A percentile compares a stretch with the other conserved stretches of the same genome.
Evolutionary conservation across 306 rosid species (phyloP).

Genomic region (Vigna hirtella): DNA sequence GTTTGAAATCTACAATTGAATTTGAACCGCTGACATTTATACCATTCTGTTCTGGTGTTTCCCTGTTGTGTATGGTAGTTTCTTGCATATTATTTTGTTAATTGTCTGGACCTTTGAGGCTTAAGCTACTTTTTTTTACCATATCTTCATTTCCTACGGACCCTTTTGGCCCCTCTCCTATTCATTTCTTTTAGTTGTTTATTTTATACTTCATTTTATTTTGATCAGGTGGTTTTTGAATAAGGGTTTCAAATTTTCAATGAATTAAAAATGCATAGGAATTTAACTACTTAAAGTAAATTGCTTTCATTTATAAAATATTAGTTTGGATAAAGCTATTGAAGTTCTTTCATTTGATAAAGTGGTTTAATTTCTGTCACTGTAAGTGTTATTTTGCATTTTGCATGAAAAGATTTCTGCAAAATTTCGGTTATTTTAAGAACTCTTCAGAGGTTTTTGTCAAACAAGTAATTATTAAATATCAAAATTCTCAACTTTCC

Average conservation of each 20-base stretch:
- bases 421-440: no score
- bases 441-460: neutral
- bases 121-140: neutral
- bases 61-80: neutral
- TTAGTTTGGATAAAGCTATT: neutral
- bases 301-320: neutral
- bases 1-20: neutral
- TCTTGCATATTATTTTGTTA: neutral
- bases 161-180: no score
- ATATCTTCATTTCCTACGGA: neutral
- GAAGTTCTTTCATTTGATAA: neutral
- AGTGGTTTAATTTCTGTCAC: neutral
- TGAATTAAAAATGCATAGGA: neutral
- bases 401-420: no score
- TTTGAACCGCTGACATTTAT: neutral
- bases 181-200: neutral
- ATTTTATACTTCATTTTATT: neutral
- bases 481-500: neutral
- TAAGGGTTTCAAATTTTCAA: neutral
- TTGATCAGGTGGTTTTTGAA: neutral
- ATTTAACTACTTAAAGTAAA: neutral
- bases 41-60: neutral
- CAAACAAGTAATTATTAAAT: neutral
- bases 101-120: neutral
- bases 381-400: neutral